Evolutionary conservation across 2,329 filamentous ascomycete species (phyloP).

Genomic region (Aspergillus sp.): DNA sequence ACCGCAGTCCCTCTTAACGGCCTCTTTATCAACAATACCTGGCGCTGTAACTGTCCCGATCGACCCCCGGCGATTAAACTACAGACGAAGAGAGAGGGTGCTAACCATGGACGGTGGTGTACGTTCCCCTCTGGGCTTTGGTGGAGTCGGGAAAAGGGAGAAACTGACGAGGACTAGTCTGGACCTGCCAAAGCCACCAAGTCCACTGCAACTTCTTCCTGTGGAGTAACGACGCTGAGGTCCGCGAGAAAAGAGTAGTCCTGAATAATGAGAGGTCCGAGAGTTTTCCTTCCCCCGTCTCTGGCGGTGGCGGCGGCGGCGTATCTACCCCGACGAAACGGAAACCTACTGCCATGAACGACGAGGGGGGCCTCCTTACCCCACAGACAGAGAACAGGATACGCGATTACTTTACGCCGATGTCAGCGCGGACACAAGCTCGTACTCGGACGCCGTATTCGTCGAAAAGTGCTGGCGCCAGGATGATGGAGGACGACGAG

Average conservation of each 20-base stretch:
- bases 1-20: constrained; percentile 23
- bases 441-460: no score
- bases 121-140: constrained; percentile 7
- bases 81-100: constrained; percentile 49
- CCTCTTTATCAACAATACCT: constrained; percentile 37
- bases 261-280: constrained; percentile 45
- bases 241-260: constrained; percentile 44
- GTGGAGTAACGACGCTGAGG: constrained; percentile 51
- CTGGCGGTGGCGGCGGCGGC: not conserved
- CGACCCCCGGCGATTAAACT: constrained; percentile 47
- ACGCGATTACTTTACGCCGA: not conserved
- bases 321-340: not conserved
- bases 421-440: constrained; percentile 3
- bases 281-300: constrained; percentile 7
- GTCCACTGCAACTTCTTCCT: constrained; percentile 53
- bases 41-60: constrained; percentile 50
- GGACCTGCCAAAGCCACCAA: constrained; percentile 47
- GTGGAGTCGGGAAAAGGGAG: not conserved
- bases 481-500: constrained; percentile 24
- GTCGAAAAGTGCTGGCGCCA: constrained; percentile 18
- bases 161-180: constrained; percentile 33
- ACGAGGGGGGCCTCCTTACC: constrained; percentile 22
- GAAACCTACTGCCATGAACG: not conserved
- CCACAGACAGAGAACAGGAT: constrained; percentile 24
- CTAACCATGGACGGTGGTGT: constrained; percentile 51